Percentiles rank a stretch among this genome's conserved stretches.
Conservation (phyloP, 805 yeast species). For the Ogataea sp. region DNA sequence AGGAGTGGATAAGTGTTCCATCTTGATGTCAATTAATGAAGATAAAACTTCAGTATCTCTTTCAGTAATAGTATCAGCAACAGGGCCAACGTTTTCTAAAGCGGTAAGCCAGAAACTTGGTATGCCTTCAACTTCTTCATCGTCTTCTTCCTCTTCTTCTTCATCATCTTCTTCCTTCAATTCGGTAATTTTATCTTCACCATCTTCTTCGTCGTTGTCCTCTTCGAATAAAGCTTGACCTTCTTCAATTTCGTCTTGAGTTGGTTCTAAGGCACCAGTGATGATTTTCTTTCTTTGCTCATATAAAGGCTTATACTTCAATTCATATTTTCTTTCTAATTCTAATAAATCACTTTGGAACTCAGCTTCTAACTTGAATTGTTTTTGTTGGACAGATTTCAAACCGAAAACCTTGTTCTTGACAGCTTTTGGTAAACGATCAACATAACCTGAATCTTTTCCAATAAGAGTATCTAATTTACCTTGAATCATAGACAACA, state of each 20-base stretch:
- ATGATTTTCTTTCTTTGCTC: conserved; percentile 66
- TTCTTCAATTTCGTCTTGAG: conserved; percentile 63
- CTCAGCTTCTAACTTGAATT: conserved; percentile 79
- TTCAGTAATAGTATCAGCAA: conserved; percentile 80
- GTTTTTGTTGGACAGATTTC: conserved; percentile 72
- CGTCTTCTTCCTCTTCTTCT: conserved; percentile 18
- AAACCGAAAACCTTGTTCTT: conserved; percentile 74
- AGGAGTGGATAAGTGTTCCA: conserved; percentile 75
- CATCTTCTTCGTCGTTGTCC: conserved; percentile 28
- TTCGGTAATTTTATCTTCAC: conserved; percentile 30
- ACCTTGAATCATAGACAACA: conserved; percentile 83
- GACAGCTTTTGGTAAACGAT: conserved; percentile 60
- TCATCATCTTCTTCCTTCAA: conserved; percentile 27
- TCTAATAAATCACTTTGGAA: conserved; percentile 84
- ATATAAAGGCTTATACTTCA: conserved; percentile 68
- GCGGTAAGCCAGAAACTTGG: conserved; percentile 98
- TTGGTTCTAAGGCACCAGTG: conserved; percentile 68
- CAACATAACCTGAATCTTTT: conserved; percentile 78
- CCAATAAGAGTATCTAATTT: conserved; percentile 82
- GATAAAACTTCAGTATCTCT: conserved; percentile 81
- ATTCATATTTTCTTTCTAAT: conserved; percentile 73
- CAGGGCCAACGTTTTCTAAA: conserved; percentile 72
- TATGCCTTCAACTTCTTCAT: conserved; percentile 53
- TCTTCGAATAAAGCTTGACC: conserved; percentile 67
- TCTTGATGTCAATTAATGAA: conserved; percentile 57